Evolutionary conservation across 2,329 filamentous ascomycete species (phyloP), one percentile per base, ranked within the genome.

Genomic region (Claviceps fusiformis): DNA sequence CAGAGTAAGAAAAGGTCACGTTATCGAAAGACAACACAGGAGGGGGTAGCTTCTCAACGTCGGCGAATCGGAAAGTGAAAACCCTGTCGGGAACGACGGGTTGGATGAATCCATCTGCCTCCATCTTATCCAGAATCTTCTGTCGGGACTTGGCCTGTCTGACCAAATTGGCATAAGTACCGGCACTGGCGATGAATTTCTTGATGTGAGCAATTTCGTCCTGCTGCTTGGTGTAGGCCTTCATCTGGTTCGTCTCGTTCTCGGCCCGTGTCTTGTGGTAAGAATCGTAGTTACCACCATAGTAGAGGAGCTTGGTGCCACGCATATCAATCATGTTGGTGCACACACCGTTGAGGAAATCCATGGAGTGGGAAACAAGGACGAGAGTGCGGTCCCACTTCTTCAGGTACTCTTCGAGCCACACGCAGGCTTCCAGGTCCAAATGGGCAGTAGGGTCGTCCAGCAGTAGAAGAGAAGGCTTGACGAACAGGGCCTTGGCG

Each of bases 101-200:
- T 74, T 98, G 86, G 69, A 98, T 97, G 73, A 97, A 93, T 63
- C 93, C 93, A 67, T 98, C 93, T 64, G 95, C 93, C 80, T 97
- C 92, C 93, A 98, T 98, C 85, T 98, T 98, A 82, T 98, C 93
- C 62, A 97, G 81, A 73, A 97, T 97, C 89, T 98, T 98, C 75
- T 98, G 93, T 61, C 93, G 85, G 47, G 93, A 97, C 81, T 98
- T 98, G 74, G 95, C 95, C 76, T 98, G 93, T 72, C 89, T 83
- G 69, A 98, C 93, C 78, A 98, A 81, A 79, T 98, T 98, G 82
- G 95, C 93, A 69, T 98, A 98, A 58, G 93, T 98, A 91, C 95
- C 93, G 56, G 93, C 93, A 59, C 92, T 96, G 68, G 95, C 93
- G 71, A 98, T 98, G 80, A 98, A 98, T 77, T 97, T 96, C 81